A percentile compares a stretch with the other conserved stretches of the same genome.
Evolutionary conservation across 139 green algal species (phyloP).

Genomic region (Edaphochlamys debaryana): DNA sequence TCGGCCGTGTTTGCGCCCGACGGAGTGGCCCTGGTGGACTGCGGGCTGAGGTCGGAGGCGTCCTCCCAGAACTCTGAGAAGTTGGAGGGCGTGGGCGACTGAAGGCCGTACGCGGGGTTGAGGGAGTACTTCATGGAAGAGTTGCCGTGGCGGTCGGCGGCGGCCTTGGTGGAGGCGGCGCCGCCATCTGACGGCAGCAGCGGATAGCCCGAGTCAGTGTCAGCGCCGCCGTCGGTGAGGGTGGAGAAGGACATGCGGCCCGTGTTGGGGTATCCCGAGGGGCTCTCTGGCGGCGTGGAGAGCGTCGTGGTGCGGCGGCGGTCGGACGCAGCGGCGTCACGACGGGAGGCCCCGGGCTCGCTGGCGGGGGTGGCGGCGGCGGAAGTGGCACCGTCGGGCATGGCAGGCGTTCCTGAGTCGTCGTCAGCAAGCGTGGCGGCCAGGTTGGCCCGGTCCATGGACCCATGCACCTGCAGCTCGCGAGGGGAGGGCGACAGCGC

Average conservation of each 20-base stretch:
- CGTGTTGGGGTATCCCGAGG: background rate
- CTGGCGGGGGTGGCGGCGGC: background rate
- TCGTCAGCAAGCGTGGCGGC: no score
- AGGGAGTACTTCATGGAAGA: constrained; percentile 3
- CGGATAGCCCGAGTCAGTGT: constrained; percentile 8
- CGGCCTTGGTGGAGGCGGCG: background rate
- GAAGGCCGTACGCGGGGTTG: constrained; percentile 37
- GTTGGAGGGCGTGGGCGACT: constrained; percentile 39
- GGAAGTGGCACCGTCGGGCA: no score
- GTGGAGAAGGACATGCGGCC: constrained; percentile 6
- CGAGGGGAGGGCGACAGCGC: no score
- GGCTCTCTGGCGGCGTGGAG: background rate
- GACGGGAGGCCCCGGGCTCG: no score
- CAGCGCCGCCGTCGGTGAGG: constrained; percentile 18
- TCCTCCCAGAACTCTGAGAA: constrained; percentile 34
- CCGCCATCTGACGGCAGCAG: no score
- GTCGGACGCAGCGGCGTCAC: background rate
- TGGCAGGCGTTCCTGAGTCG: no score
- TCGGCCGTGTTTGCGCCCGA: background rate
- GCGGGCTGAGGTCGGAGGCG: constrained; percentile 2
- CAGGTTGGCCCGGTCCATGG: no score
- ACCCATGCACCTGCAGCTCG: no score
- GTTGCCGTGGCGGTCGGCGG: background rate
- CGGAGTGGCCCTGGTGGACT: no score
- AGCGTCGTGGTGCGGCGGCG: background rate